Evolutionary conservation across 306 rosid genomes (phyloP).

Genomic region (Cicer yamashitae): DNA sequence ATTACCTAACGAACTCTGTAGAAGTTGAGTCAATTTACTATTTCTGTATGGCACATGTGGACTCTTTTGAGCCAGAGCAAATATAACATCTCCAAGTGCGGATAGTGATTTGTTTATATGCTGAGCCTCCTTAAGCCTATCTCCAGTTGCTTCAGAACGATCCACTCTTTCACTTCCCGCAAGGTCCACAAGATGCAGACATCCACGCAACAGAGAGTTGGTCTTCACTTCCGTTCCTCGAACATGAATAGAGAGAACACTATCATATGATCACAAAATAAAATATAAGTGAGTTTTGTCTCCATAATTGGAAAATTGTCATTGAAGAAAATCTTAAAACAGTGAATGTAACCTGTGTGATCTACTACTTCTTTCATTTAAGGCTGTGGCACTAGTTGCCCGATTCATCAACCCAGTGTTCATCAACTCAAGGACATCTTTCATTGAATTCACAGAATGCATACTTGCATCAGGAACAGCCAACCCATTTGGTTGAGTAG

Average conservation of each 20-base stretch:
- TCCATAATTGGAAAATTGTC: constrained; percentile 24
- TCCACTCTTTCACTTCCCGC: constrained; percentile 99
- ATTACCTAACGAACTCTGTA: constrained; percentile 94
- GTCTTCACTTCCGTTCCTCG: constrained; percentile 92
- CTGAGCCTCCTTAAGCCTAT: constrained; percentile 99
- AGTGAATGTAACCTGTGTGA: constrained; percentile 80
- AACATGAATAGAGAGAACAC: constrained; percentile 95
- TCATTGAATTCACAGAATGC: constrained; percentile 84
- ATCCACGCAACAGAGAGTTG: constrained; percentile 76
- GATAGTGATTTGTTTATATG: constrained; percentile 94
- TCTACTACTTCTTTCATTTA: constrained; percentile 97
- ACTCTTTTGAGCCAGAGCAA: constrained; percentile 91
- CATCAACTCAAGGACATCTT: constrained; percentile 90
- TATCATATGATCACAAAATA: constrained; percentile 42
- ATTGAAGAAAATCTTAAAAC: constrained; percentile 18
- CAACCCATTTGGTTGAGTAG: constrained; percentile 95
- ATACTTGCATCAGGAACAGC: constrained; percentile 97
- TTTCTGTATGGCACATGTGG: constrained; percentile 94
- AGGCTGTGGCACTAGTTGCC: constrained; percentile 93
- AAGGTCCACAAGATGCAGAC: constrained; percentile 94
- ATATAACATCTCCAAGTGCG: constrained; percentile 98
- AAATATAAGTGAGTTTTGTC: constrained; percentile 36
- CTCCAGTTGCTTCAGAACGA: constrained; percentile 97
- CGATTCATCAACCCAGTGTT: constrained; percentile 70
- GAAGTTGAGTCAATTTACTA: constrained; percentile 98